Percentiles rank a stretch among this genome's conserved stretches.
These are phyloP conservation scores for Vickermania spadyakhi DNA, from an alignment of 208 protist species.

Conservation along the genomic window DNA sequence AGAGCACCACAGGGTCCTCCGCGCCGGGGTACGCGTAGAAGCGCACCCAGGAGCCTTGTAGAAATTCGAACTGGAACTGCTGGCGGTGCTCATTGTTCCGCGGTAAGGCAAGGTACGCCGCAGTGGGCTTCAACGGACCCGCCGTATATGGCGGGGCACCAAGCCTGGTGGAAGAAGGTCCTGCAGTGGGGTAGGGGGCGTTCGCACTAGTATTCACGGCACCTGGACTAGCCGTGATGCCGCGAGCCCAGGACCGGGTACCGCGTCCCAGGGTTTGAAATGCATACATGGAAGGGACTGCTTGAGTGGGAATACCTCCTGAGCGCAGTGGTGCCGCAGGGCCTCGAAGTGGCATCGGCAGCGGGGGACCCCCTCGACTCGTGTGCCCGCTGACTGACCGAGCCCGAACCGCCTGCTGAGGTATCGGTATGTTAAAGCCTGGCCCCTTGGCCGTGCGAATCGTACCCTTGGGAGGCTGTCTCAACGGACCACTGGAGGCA, in stretches of 20 bases:
- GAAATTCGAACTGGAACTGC: constrained; percentile 76
- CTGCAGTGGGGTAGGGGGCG: not conserved
- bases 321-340: constrained; percentile 23
- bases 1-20: constrained; percentile 65
- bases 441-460: not conserved
- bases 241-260: not conserved
- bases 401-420: constrained; percentile 20
- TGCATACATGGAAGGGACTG: not conserved
- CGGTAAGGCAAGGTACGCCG: constrained; percentile 68
- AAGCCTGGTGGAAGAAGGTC: constrained; percentile 2
- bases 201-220: not conserved
- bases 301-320: not conserved
- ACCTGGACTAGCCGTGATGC: not conserved
- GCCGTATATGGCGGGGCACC: not conserved
- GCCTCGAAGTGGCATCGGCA: constrained; percentile 34
- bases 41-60: constrained; percentile 79
- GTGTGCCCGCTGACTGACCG: constrained; percentile 40
- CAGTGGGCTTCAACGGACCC: constrained; percentile 12
- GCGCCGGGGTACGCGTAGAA: constrained; percentile 78
- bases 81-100: constrained; percentile 53
- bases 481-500: not conserved
- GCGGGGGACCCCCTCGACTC: constrained; percentile 45
- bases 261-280: not conserved
- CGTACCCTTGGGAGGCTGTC: not conserved
- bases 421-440: no score